Evolutionary conservation across 192 early-diverging fungal species (phyloP).

Genomic region (Umbelopsis isabellina): DNA sequence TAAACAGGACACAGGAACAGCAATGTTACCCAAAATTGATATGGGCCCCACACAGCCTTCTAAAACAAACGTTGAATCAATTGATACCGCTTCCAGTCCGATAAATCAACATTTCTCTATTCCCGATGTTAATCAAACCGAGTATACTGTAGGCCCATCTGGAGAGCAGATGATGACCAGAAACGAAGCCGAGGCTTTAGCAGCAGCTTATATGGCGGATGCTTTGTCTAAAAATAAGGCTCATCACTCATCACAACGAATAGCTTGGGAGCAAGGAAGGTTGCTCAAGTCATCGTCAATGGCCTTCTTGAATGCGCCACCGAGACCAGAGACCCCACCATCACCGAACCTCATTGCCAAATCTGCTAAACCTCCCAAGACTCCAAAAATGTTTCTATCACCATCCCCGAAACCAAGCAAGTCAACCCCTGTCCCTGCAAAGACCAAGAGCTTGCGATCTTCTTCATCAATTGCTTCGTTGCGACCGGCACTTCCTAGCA

Average conservation of each 20-base stretch:
- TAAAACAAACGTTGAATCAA: neutral
- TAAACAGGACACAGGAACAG: neutral
- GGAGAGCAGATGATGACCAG: slow-evolving; percentile 25
- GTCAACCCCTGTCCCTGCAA: slow-evolving; percentile 27
- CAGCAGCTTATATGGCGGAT: slow-evolving; percentile 32
- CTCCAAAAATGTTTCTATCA: neutral
- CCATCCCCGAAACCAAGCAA: slow-evolving; percentile 27
- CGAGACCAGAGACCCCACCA: slow-evolving; percentile 10
- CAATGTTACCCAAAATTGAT: too few relatives aligned
- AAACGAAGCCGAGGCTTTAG: slow-evolving; percentile 35
- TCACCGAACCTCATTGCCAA: slow-evolving; percentile 8
- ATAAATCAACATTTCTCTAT: slow-evolving; percentile 1
- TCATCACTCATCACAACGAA: neutral
- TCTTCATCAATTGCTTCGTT: slow-evolving; percentile 29
- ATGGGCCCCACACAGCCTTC: neutral
- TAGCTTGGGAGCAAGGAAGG: slow-evolving; percentile 6
- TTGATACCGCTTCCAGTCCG: neutral
- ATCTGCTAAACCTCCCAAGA: neutral
- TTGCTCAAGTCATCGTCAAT: neutral
- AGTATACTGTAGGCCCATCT: neutral
- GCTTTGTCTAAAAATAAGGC: slow-evolving; percentile 34
- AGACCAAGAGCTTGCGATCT: slow-evolving; percentile 10
- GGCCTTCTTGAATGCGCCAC: slow-evolving; percentile 1
- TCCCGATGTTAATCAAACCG: neutral
- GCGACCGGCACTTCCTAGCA: neutral